Percentiles rank a stretch among this genome's conserved stretches.
Conservation (phyloP, 305 asterid genomes). For the Solanum hybrid region DNA sequence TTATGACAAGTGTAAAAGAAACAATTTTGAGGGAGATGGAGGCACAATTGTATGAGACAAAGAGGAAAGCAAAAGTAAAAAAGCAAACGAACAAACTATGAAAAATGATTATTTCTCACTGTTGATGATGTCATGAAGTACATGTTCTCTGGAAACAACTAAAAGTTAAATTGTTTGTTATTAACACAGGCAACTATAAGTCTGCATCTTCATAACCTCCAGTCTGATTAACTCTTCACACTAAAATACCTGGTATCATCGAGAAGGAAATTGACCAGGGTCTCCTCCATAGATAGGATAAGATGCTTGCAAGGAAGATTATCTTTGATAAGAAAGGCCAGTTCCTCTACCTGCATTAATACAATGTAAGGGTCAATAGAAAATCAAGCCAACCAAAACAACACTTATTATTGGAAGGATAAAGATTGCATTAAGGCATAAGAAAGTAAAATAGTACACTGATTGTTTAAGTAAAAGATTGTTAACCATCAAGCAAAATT, state of each 20-base stretch:
- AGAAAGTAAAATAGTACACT: background rate
- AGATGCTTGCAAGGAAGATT: constrained; percentile 84
- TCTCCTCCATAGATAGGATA: constrained; percentile 68
- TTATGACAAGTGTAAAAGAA: background rate
- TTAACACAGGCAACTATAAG: background rate
- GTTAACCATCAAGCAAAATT: background rate
- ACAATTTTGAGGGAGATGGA: background rate
- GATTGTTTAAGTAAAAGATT: background rate
- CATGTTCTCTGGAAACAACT: background rate
- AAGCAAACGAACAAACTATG: background rate
- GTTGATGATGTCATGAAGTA: background rate
- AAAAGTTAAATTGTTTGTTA: background rate
- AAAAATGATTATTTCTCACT: background rate
- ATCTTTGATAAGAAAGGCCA: constrained; percentile 73
- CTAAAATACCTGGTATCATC: constrained; percentile 53
- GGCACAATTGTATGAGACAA: background rate
- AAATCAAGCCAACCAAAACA: background rate
- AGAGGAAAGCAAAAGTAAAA: background rate
- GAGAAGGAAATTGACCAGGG: constrained; percentile 54
- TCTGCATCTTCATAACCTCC: constrained; percentile 6
- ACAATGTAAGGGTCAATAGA: background rate
- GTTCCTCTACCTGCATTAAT: constrained; percentile 70
- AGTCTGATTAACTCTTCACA: background rate
- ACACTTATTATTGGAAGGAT: background rate
- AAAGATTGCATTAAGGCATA: background rate